Evolutionary conservation across 2,329 filamentous ascomycete species (phyloP), one percentile per base, ranked within the genome.

Genomic region (Colletotrichum neosansevieriae): DNA sequence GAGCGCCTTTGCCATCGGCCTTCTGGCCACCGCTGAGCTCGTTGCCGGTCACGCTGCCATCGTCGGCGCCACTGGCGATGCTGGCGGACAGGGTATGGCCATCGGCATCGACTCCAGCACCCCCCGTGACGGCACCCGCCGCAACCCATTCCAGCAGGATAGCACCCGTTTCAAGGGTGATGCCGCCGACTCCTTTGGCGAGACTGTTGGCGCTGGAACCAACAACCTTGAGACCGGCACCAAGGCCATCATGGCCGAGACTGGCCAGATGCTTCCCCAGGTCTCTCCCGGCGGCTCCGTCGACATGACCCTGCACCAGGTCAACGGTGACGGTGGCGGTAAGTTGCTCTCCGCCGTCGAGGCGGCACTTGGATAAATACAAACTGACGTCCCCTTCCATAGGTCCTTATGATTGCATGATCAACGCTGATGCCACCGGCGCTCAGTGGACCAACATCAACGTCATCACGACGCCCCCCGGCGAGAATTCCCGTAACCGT

Each of bases 291-390:
- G 89, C 56, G 89, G 89, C 64, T 73, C 82, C 63, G 73, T 91
- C 69, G 79, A 79, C 72, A 90, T 91, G 83, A 91, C 88, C 1
- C 80, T 91, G 10, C 89, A 91, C 79, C 89, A 91, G 76, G 88
- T 91, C 76, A 91, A 91, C 78, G 82, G 82, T 42, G 89, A 92
- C 72, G 89, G 89, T 66, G 89, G 86, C 67, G 89, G 89, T 69
- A 62, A 42, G 67, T 56, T 17, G 24, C 24, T 29, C 7, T 29
- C 29, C 6, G 7, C 29, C 6, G 29, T 29, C 6, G 29, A 29
- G 1, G 29, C 29, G 29, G 29, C 29, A 29, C 1, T 9, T 29
- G 6, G 29, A 9, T 29, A 7, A 29, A 29, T 9, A 29, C 2
- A 29, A 7, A 7, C 6, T 29, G 29, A 29, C 29, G 2, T 29